These are phyloP conservation scores for Penicillium sp. DNA, from an alignment of 2,329 filamentous ascomycete genomes.

Conservation along the genomic window DNA sequence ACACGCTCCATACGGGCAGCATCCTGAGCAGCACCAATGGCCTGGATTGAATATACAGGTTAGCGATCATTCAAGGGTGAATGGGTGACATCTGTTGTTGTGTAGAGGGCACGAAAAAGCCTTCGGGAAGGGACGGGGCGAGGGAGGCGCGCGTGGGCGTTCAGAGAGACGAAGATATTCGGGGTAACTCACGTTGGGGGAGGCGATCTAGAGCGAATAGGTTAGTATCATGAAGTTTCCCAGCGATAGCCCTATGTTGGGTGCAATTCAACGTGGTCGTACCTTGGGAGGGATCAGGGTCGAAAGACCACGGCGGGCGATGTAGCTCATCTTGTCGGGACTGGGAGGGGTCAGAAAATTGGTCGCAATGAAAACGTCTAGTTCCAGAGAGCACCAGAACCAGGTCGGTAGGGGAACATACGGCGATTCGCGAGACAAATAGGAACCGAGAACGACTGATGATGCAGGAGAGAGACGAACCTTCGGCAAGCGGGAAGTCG, in stretches of 20 bases:
- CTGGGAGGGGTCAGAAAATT: slow-evolving; percentile 31
- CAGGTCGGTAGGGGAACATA: slow-evolving; percentile 22
- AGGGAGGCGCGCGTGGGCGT: slow-evolving; percentile 14
- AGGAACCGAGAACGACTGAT: slow-evolving; percentile 36
- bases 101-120: slow-evolving; percentile 25
- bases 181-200: slow-evolving; percentile 42
- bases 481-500: slow-evolving; percentile 43
- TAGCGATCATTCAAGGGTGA: slow-evolving; percentile 30
- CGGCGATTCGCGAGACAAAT: slow-evolving; percentile 39
- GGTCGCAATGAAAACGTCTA: slow-evolving; percentile 19
- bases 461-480: slow-evolving; percentile 40
- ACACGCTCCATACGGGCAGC: slow-evolving; percentile 97
- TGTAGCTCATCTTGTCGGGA: slow-evolving; percentile 81
- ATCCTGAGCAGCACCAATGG: slow-evolving; percentile 92
- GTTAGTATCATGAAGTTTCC: slow-evolving; percentile 43
- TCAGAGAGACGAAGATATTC: slow-evolving; percentile 9
- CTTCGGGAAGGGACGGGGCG: slow-evolving; percentile 27
- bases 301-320: slow-evolving; percentile 87
- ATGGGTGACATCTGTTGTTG: slow-evolving; percentile 12
- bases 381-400: slow-evolving; percentile 1
- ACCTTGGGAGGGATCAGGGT: slow-evolving; percentile 99
- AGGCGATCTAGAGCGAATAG: slow-evolving; percentile 38
- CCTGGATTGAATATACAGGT: slow-evolving; percentile 60
- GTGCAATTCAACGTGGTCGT: too few species aligned
- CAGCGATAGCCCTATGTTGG: slow-evolving; percentile 11